Evolutionary conservation across 495 filamentous ascomycete species (phyloP).

Genomic region (Podospora appendiculata): DNA sequence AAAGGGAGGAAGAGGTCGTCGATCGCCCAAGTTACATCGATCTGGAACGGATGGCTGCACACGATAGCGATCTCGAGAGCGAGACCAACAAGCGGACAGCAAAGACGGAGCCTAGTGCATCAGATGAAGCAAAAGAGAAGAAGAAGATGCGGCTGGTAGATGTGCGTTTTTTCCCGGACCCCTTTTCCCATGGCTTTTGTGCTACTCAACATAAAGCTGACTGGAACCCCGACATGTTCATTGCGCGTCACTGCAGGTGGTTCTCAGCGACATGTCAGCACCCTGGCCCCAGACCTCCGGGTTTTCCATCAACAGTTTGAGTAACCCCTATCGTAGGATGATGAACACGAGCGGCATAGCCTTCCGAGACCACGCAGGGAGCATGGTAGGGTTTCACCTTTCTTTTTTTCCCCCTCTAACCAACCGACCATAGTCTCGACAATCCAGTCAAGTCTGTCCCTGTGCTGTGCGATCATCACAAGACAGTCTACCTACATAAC

Average conservation of each 20-base stretch:
- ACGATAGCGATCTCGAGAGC: neutral
- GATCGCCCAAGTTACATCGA: conserved; percentile 48
- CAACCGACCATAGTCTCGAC: no score
- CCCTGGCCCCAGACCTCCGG: conserved; percentile 79
- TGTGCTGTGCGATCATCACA: neutral
- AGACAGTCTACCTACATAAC: neutral
- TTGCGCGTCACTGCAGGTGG: conserved; percentile 39
- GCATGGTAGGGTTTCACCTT: conserved; percentile 65
- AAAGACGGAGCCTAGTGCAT: conserved; percentile 12
- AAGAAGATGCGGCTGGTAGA: conserved; percentile 52
- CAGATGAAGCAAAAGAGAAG: conserved; percentile 8
- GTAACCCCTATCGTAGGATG: conserved; percentile 92
- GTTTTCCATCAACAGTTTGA: conserved; percentile 77
- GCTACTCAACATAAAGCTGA: neutral
- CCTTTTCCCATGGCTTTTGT: neutral
- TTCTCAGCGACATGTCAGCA: conserved; percentile 97
- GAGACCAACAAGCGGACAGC: conserved; percentile 13
- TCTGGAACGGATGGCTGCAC: conserved; percentile 33
- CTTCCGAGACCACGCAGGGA: conserved; percentile 85
- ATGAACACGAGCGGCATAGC: conserved; percentile 92
- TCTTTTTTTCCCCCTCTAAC: no score
- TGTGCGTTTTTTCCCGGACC: conserved; percentile 28
- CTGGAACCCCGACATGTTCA: neutral
- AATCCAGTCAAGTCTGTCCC: no score
- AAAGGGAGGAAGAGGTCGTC: conserved; percentile 5